Evolutionary conservation across 495 filamentous ascomycete genomes (phyloP).

Genomic region (Podospora anserina): DNA sequence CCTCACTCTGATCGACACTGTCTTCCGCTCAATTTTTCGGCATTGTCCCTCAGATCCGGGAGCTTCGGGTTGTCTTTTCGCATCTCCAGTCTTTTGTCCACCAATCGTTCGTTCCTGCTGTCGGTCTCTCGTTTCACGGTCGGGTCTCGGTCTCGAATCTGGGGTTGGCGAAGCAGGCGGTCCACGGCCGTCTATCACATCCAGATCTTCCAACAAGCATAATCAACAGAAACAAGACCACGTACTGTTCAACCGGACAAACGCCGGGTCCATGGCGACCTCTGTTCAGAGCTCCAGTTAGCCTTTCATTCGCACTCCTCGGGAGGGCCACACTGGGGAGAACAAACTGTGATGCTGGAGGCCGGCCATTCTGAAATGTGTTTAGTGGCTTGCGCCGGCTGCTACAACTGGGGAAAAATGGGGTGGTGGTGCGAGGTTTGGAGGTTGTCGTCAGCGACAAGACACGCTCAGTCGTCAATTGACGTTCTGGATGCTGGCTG

Average conservation of each 20-base stretch:
- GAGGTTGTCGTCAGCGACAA: slow-evolving; percentile 1
- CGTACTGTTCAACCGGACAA: slow-evolving; percentile 73
- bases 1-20: no score
- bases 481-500: neutral
- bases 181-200: neutral
- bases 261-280: slow-evolving; percentile 70
- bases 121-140: neutral
- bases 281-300: slow-evolving; percentile 36
- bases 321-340: neutral
- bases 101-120: neutral
- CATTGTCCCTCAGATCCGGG: neutral
- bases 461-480: neutral
- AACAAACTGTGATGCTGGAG: slow-evolving; percentile 43
- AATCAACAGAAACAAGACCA: slow-evolving; percentile 8
- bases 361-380: slow-evolving; percentile 43
- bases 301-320: slow-evolving; percentile 15
- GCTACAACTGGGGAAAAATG: neutral
- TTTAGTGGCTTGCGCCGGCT: neutral
- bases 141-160: neutral
- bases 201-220: neutral
- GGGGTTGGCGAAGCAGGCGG: neutral
- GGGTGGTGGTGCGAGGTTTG: slow-evolving; percentile 5
- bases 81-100: neutral
- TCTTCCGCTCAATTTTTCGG: neutral
- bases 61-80: neutral